Evolutionary conservation across 768 basidiomycete genomes (phyloP).

Genomic region (Tricholoma sp.): DNA sequence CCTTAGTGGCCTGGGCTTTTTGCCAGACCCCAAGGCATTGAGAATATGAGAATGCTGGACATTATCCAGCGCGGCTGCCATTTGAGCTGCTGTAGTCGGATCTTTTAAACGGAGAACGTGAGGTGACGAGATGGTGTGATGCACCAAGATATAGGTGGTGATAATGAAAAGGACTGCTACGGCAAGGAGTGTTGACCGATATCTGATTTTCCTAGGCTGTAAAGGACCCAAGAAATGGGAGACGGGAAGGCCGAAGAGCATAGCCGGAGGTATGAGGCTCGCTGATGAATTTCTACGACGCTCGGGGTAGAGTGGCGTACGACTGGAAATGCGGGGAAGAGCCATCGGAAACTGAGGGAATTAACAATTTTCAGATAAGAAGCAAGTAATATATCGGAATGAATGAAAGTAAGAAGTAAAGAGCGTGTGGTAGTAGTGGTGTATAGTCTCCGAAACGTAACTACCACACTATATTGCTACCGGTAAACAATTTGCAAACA

Average conservation of each 20-base stretch:
- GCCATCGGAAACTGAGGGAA: constrained; percentile 15
- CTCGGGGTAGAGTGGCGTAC: constrained; percentile 28
- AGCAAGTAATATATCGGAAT: background rate
- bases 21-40: constrained; percentile 13
- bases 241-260: constrained; percentile 14
- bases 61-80: constrained; percentile 28
- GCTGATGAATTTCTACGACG: constrained; percentile 18
- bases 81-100: constrained; percentile 26
- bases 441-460: no score
- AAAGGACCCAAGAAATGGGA: constrained; percentile 26
- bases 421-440: constrained; percentile 7
- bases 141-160: constrained; percentile 51
- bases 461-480: no score
- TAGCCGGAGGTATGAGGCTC: constrained; percentile 8
- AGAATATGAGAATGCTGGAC: constrained; percentile 30
- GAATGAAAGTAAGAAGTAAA: background rate
- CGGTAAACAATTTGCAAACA: background rate
- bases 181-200: constrained; percentile 50
- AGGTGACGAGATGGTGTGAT: constrained; percentile 35
- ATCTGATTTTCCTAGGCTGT: constrained; percentile 42
- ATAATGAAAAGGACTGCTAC: constrained; percentile 47
- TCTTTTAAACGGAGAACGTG: constrained; percentile 27
- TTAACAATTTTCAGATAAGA: background rate
- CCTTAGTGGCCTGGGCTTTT: constrained; percentile 13
- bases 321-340: constrained; percentile 22